Base-by-base conservation (phyloP, 495 filamentous ascomycete species). In the Penicillium paradoxum region DNA sequence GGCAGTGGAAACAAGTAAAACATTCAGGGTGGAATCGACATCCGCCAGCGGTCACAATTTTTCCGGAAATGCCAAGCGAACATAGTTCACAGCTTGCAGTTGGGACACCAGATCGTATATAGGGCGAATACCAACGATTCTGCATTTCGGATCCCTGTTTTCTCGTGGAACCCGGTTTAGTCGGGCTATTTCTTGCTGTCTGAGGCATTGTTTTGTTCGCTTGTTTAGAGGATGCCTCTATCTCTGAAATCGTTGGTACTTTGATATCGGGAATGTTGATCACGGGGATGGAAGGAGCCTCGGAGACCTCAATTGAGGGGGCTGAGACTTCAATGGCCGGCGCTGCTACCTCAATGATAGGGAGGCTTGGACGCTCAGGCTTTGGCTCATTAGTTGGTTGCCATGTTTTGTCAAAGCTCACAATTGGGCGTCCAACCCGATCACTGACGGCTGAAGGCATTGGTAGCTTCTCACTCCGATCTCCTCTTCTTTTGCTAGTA, bases 1-100 rank as follows among this genome's bases (percentile, higher is more conserved):
- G 81, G 71, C 93, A 99, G 54, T 90, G 79, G 70, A 88, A 87
- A 71, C 93, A 99, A 17, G 80, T 75, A 71, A 99, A 97, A 69
- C 93, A 99, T 53, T 88, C 83, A 0, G 95, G 90, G 62, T 99
- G 93, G 69, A 97, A 97, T 24, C 91, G 87, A n/a, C 75, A 70
- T 39, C 79, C 79, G 10, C 85, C 85, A 11, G 95, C 85, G 15
- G 85, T 90, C 18, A 99, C 86, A 57, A 96, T 89, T 49, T 91
- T 89, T 11, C 93, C 93, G 42, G 92, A 81, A 62, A 97, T 97
- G 1, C 88, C 82, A 25, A 85, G 72, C 14, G 83, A 78, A 66
- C 93, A 99, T 58, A 90, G 83, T 39, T 90, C 85, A 65, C 93
- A 99, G 33, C 82, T 81, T 4, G 88, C 89, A 1, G 86, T 87